Percentiles rank a stretch among this genome's conserved stretches.
These are phyloP conservation scores for Suaeda aralocaspica DNA, from an alignment of 148 eudicot genomes.

Conservation along the genomic window DNA sequence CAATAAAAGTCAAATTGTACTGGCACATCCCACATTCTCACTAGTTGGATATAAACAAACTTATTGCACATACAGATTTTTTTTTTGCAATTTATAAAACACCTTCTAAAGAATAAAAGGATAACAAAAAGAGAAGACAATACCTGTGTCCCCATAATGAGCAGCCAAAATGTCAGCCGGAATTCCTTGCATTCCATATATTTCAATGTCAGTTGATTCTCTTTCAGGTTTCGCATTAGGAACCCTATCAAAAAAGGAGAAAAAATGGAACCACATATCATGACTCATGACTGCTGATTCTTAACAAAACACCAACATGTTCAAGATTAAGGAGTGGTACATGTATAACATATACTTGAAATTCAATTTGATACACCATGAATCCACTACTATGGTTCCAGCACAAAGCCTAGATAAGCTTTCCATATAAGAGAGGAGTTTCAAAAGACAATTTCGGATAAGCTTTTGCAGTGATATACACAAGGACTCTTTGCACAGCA, in stretches of 20 bases:
- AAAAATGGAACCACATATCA: background rate
- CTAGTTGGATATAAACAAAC: background rate
- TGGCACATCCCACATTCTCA: background rate
- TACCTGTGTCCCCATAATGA: constrained; percentile 88
- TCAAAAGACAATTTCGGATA: too few species aligned
- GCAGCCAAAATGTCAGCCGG: constrained; percentile 75
- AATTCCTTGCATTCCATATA: constrained; percentile 97
- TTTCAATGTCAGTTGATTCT: constrained; percentile 90
- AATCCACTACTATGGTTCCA: background rate
- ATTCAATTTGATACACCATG: too few species aligned
- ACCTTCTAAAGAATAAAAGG: background rate
- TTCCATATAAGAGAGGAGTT: background rate
- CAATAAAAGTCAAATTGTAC: background rate
- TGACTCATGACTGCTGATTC: too few species aligned
- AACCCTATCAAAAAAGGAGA: constrained; percentile 49
- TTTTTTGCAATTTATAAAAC: background rate
- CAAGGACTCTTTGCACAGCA: background rate
- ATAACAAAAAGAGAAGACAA: constrained; percentile 7
- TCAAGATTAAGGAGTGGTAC: background rate
- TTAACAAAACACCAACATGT: background rate
- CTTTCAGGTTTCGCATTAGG: constrained; percentile 92
- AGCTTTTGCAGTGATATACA: background rate
- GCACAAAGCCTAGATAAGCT: background rate
- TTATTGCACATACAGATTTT: background rate
- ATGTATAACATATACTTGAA: background rate